phyloP scores from a whole-genome alignment of 495 filamentous ascomycete species.

The Tuber magnatum region DNA sequence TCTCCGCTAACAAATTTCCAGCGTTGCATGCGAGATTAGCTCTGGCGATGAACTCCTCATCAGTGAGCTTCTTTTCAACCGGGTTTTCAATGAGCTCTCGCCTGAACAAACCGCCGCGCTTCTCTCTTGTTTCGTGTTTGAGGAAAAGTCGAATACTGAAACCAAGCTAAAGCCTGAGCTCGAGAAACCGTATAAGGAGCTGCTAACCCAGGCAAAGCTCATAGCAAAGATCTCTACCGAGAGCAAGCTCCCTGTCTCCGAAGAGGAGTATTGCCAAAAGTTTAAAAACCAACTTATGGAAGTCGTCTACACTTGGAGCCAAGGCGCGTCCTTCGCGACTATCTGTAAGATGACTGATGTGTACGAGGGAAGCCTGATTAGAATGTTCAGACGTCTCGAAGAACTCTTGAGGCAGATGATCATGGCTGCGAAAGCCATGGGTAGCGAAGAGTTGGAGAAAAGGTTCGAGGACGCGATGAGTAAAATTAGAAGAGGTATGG shows the following conservation, averaged over 20 bases:
- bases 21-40: conserved; percentile 90
- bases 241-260: conserved; percentile 80
- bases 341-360: conserved; percentile 99
- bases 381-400: conserved; percentile 89
- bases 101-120: conserved; percentile 79
- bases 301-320: conserved; percentile 88
- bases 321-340: conserved; percentile 82
- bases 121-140: conserved; percentile 89
- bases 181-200: conserved; percentile 72
- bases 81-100: conserved; percentile 91
- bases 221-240: conserved; percentile 90
- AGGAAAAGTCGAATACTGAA: conserved; percentile 79
- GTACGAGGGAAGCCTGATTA: conserved; percentile 92
- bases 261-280: conserved; percentile 80
- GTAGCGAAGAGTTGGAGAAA: conserved; percentile 79
- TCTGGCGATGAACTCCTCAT: conserved; percentile 79
- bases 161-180: conserved; percentile 68
- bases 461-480: conserved; percentile 78
- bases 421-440: conserved; percentile 96
- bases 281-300: conserved; percentile 96
- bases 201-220: conserved; percentile 72
- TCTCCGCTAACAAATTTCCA: conserved; percentile 9
- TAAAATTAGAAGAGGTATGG: conserved; percentile 62
- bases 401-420: conserved; percentile 95
- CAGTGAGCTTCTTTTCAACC: conserved; percentile 86